Base-by-base conservation (phyloP, 2,329 filamentous ascomycete species). In the Aphanocladium album region DNA sequence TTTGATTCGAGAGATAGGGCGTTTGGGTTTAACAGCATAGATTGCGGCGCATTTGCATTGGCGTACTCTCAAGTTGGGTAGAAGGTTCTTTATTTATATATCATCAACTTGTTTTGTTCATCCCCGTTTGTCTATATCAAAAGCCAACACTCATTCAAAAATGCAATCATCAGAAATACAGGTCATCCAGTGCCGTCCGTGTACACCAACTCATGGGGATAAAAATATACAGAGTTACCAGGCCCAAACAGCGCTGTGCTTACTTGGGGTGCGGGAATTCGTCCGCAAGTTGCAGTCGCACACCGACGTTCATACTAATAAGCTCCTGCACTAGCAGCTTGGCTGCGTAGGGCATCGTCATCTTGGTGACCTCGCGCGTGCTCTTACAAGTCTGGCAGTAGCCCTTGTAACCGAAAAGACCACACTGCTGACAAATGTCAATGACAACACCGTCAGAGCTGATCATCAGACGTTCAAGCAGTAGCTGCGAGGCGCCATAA, bases 261-360 rank as follows among this genome's bases (percentile, higher is more conserved):
- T 68, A 76, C 62, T 72, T 74, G 25, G 83, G 83, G 67, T 86
- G 83, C 17, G 92, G 92, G 74, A 99, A 99, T 76, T 98, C 91
- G 72, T 99, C 95, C 69, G 91, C 91, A 66, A 99, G 77, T 79
- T 93, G 90, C 76, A 99, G 79, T 61, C 90, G 83, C 62, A 96
- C 93, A 64, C 93, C 90, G n/a, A 99, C 91, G 74, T 99, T 99
- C 95, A 99, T 99, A 74, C 91, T 96, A 71, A 96, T 88, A 69
- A 99, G 76, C 77, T 99, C 95, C 79, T 99, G 95, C 53, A 98
- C 91, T 60, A 99, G 79, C 71, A 99, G 77, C 82, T 99, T 98
- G 1, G 95, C 95, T 19, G 95, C 95, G 75, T 99, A 99, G 37
- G 95, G 95, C 83, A 99, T 96, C 37, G 89, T 93, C 89, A 99